Evolutionary conservation across 345 rosid genomes (phyloP).

Genomic region (Lumnitzera racemosa): DNA sequence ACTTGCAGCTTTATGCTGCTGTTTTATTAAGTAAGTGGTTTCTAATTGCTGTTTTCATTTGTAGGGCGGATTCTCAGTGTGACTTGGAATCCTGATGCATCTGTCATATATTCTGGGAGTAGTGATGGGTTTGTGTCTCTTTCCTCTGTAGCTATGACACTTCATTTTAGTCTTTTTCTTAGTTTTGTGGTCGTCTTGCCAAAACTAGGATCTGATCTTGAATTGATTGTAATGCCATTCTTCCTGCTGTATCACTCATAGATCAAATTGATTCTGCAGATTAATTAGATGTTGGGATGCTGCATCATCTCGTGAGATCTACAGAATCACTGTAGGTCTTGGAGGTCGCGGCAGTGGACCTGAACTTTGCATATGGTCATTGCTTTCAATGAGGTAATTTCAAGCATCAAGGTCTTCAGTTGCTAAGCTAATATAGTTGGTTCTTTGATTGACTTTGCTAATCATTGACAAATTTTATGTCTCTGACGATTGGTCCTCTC

Average conservation of each 20-base stretch:
- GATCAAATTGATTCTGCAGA: conserved; percentile 34
- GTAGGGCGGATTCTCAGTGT: conserved; percentile 80
- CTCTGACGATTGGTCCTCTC: conserved; percentile 1
- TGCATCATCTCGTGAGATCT: conserved; percentile 52
- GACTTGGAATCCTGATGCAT: conserved; percentile 62
- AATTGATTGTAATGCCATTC: too few relatives aligned
- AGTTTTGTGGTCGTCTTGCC: neutral
- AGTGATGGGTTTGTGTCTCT: conserved; percentile 79
- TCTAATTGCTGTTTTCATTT: conserved; percentile 7
- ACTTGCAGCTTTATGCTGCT: too few relatives aligned
- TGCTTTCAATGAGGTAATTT: conserved; percentile 72
- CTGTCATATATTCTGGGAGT: conserved; percentile 66
- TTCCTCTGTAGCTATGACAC: neutral
- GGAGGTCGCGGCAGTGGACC: conserved; percentile 64
- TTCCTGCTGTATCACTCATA: neutral
- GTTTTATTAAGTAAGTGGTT: neutral
- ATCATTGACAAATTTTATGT: too few relatives aligned
- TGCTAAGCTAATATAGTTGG: too few relatives aligned
- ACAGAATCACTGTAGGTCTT: conserved; percentile 76
- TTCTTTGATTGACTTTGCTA: too few relatives aligned
- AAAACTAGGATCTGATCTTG: too few relatives aligned
- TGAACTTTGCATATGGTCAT: conserved; percentile 79
- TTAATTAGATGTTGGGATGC: conserved; percentile 90
- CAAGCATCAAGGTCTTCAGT: too few relatives aligned
- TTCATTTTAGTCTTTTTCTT: neutral